phyloP scores from a whole-genome alignment of 225 moss, liverwort and hornwort genomes.

The Neckera pumila region DNA sequence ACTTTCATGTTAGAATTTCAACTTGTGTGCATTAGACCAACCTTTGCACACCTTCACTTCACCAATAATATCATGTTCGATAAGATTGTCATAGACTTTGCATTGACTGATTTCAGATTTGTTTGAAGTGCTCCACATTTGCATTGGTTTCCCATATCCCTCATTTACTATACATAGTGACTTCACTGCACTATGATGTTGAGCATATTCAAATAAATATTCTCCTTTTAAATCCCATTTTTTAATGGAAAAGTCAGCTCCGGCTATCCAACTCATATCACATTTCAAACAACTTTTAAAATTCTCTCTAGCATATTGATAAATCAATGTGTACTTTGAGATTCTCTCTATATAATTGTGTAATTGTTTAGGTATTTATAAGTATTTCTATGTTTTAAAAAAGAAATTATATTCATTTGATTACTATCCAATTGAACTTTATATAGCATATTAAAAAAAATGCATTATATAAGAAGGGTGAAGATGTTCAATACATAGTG shows the following conservation, averaged over 20 bases:
- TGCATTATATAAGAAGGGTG: background rate
- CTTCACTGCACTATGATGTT: slow-evolving; percentile 51
- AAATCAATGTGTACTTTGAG: background rate
- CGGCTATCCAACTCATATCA: slow-evolving; percentile 15
- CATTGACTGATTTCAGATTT: slow-evolving; percentile 32
- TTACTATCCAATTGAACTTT: background rate
- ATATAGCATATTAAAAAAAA: background rate
- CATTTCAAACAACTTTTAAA: background rate
- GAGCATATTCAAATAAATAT: slow-evolving; percentile 31
- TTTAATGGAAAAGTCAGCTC: slow-evolving; percentile 49
- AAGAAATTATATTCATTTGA: background rate
- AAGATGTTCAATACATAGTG: slow-evolving; percentile 49
- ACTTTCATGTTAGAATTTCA: background rate
- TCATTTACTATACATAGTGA: slow-evolving; percentile 23
- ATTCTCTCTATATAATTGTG: background rate
- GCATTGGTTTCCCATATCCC: background rate
- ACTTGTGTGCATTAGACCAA: background rate
- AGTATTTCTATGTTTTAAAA: no score
- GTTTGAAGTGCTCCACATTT: slow-evolving; percentile 48
- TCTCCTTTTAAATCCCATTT: slow-evolving; percentile 46
- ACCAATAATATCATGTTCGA: slow-evolving; percentile 9
- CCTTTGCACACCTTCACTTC: slow-evolving; percentile 7
- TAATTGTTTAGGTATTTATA: background rate
- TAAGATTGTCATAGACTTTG: slow-evolving; percentile 6
- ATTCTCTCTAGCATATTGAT: background rate